Evolutionary conservation across 2,329 filamentous ascomycete species (phyloP).

Genomic region (Trichoderma lentiforme): DNA sequence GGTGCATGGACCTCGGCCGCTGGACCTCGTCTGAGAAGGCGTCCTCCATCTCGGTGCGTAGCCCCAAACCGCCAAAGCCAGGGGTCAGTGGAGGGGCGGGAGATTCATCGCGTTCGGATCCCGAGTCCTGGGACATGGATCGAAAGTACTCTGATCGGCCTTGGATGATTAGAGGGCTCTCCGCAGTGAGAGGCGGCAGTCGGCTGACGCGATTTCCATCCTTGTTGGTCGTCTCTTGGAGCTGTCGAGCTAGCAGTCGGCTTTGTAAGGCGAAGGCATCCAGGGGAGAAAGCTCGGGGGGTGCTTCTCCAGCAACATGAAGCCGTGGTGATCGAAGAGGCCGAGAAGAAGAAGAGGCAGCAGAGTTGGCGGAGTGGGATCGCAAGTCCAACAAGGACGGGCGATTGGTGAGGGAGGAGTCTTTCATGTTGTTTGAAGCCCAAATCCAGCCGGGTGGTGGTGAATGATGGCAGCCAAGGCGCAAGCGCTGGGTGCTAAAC

Average conservation of each 20-base stretch:
- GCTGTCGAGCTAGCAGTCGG: conserved; percentile 78
- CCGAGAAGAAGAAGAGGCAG: conserved; percentile 41
- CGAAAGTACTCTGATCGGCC: conserved; percentile 79
- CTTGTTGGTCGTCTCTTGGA: conserved; percentile 69
- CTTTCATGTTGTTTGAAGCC: conserved; percentile 6
- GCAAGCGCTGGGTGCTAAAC: conserved; percentile 15
- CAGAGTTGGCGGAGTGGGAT: conserved; percentile 53
- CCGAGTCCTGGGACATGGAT: conserved; percentile 63
- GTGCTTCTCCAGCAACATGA: conserved; percentile 74
- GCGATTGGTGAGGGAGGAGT: conserved; percentile 48
- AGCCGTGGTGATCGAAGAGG: conserved; percentile 70
- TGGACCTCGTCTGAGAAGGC: conserved; percentile 42
- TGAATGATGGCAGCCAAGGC: conserved; percentile 3
- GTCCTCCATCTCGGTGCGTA: conserved; percentile 57
- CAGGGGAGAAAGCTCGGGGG: conserved; percentile 86
- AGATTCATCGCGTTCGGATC: conserved; percentile 41
- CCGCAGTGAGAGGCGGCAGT: conserved; percentile 76
- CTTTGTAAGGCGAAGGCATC: conserved; percentile 95
- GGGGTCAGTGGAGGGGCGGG: conserved; percentile 26
- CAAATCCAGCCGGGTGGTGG: conserved; percentile 3
- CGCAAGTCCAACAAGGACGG: conserved; percentile 59
- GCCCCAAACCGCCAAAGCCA: conserved; percentile 44
- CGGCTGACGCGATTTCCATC: conserved; percentile 79
- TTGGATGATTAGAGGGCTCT: conserved; percentile 72
- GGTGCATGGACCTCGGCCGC: conserved; percentile 71